phyloP scores from a whole-genome alignment of 805 yeast genomes.

The Schwanniomyces pseudopolymorphus region DNA sequence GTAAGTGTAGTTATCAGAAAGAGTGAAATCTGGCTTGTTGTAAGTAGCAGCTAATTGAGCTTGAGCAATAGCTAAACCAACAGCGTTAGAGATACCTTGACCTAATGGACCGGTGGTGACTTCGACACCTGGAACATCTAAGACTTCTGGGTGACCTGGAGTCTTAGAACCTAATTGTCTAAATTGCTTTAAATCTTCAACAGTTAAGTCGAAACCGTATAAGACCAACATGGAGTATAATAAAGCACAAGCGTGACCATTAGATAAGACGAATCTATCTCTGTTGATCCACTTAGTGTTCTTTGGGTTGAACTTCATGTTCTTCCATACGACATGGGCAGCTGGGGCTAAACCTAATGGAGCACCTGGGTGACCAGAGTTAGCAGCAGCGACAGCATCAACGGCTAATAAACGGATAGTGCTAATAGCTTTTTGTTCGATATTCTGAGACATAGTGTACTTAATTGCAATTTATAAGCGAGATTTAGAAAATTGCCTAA shows the following conservation, averaged over 20 bases:
- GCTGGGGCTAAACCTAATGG: slow-evolving; percentile 97
- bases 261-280: slow-evolving; percentile 91
- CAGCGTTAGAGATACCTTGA: slow-evolving; percentile 95
- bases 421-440: slow-evolving; percentile 75
- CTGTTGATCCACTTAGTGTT: slow-evolving; percentile 92
- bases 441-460: slow-evolving; percentile 12
- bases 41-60: slow-evolving; percentile 87
- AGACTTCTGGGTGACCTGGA: slow-evolving; percentile 95
- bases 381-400: slow-evolving; percentile 83
- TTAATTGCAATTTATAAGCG: slow-evolving; percentile 1
- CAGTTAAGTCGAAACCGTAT: slow-evolving; percentile 74
- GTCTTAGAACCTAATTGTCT: slow-evolving; percentile 88
- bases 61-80: slow-evolving; percentile 95
- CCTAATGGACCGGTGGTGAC: slow-evolving; percentile 99
- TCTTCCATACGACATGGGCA: slow-evolving; percentile 83
- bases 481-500: not conserved
- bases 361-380: slow-evolving; percentile 99
- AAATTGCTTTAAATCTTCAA: slow-evolving; percentile 87
- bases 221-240: slow-evolving; percentile 83
- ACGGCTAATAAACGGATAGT: slow-evolving; percentile 89
- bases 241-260: slow-evolving; percentile 95
- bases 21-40: slow-evolving; percentile 78
- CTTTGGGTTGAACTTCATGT: slow-evolving; percentile 84
- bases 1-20: slow-evolving; percentile 78
- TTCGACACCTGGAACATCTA: slow-evolving; percentile 86